Base-by-base conservation (phyloP, 2,329 filamentous ascomycete genomes). In the Colletotrichum plurivorum region DNA sequence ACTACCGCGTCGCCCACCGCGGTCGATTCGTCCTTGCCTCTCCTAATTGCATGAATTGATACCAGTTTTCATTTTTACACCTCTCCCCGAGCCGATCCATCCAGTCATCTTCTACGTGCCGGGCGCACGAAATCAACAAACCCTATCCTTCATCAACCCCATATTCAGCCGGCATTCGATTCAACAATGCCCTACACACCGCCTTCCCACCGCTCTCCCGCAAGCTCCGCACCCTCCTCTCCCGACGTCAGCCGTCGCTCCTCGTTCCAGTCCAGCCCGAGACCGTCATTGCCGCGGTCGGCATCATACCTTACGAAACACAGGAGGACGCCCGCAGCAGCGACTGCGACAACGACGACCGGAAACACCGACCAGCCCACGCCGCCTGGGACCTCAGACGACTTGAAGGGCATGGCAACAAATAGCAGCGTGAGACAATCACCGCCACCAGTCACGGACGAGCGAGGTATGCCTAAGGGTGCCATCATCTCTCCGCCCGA, bases 401-500 rank as follows among this genome's bases (percentile, higher is more conserved):
- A 86, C 71, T 75, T 87, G 48, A 84, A 84, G 76, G 76, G 79
- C 58, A 81, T 87, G 77, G 78, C 80, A 16, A 73, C 83, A 63
- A 86, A 84, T 77, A 84, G 84, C 78, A 93, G 90, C 81, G 84
- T 97, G 71, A 90, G 93, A 75, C 93, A 95, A 79, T 97, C 94
- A 55, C 94, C 94, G 16, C 92, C 93, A n/a, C 93, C 94, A 18
- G 82, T 94, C 71, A 93, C 90, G 71, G 90, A 94, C 81, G 87
- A 84, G 27, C 80, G 89, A 69, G 84, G 89, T 72, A 96, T 97
- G 79, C 94, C 94, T 49, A 89, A 90, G 71, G 94, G 94, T 70
- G 94, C 94, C 71, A 89, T 97, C 74, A 93, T 97, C 68, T 98
- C 95, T 0, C 95, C 95, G 43, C 95, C 95, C 10, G 95, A 98